phyloP scores from a whole-genome alignment of 1,284 basidiomycete genomes.

The Rhodofomes roseus region DNA sequence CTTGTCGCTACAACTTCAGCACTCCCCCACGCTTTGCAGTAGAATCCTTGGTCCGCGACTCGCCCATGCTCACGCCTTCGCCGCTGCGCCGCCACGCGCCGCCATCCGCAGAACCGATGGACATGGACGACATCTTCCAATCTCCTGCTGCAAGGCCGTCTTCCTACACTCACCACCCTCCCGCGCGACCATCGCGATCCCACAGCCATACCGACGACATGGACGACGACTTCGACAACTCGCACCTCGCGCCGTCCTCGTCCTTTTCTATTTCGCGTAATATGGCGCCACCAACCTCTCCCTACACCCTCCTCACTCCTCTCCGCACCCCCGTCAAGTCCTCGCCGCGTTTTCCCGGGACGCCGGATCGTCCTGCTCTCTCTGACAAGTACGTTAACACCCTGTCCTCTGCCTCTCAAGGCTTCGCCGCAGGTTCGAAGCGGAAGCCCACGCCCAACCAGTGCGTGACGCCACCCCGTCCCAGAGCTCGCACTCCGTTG shows the following conservation, averaged over 20 bases:
- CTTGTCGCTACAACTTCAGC: slow-evolving; percentile 39
- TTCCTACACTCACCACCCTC: slow-evolving; percentile 37
- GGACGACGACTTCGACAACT: slow-evolving; percentile 50
- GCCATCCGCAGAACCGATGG: slow-evolving; percentile 28
- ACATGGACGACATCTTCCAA: slow-evolving; percentile 48
- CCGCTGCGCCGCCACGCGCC: slow-evolving; percentile 40
- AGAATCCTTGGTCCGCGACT: slow-evolving; percentile 37
- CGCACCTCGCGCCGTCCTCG: slow-evolving; percentile 47
- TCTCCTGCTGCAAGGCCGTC: slow-evolving; percentile 44
- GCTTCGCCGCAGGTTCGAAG: slow-evolving; percentile 45
- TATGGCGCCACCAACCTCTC: slow-evolving; percentile 38
- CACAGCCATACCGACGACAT: slow-evolving; percentile 25
- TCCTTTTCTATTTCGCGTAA: slow-evolving; percentile 33
- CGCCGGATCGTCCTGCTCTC: slow-evolving; percentile 25
- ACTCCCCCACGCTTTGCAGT: slow-evolving; percentile 31
- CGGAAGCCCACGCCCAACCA: slow-evolving; percentile 61
- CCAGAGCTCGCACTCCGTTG: slow-evolving; percentile 31
- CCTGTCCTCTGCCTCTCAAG: slow-evolving; percentile 8
- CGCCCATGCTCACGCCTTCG: slow-evolving; percentile 61
- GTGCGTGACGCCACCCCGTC: slow-evolving; percentile 37
- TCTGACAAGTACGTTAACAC: slow-evolving; percentile 30
- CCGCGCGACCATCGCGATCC: slow-evolving; percentile 20
- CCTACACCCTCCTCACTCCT: slow-evolving; percentile 34
- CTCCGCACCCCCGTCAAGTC: slow-evolving; percentile 52
- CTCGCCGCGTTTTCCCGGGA: slow-evolving; percentile 27